Base-by-base conservation (phyloP, 108 stramenopile species). In the Licmophora abbreviata region DNA sequence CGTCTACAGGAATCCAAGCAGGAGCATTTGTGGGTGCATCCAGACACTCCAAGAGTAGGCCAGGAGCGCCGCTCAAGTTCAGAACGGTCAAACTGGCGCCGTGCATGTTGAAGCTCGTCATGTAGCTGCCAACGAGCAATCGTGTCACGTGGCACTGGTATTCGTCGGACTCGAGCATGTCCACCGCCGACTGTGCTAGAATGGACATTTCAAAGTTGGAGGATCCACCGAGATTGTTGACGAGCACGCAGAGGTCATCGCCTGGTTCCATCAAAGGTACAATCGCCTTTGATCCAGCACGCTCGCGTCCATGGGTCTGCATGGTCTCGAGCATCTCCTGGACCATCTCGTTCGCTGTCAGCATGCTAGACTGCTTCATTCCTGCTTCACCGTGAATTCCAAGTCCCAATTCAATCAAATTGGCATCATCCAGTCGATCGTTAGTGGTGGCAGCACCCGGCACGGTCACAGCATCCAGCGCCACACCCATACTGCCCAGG, bases 351-450 rank as follows among this genome's bases (percentile, higher is more conserved):
- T 91, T 58, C 6, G 87, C 87, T 17, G 73, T 66, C 71, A 76
- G 48, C 25, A 93, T 34, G 0, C 76, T 69, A 17, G 71, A 74
- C 51, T 88, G 81, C 48, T 54, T 59, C 51, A 84, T 63, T 1
- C 98, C 98, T 5, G 94, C 91, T 74, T 99, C 98, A 4, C 97
- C 98, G 58, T 99, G 96, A 46, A 99, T 99, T 0, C 98, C 98
- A 33, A 99, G 58, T 0, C 96, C 91, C 54, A 98, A 66, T 58
- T 98, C 97, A 64, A 94, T 83, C 24, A 74, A 74, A 22, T 64
- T 49, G 32, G 74, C 73, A 54, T 65, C 61, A 8, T 59, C 33
- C 56, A 89, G 55, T 37, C 89, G 68, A 62, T 84, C 68, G 50
- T 88, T 88, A 32, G 85, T 68, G 1, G 54, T 46, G 10, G 66